A percentile compares a stretch with the other conserved stretches of the same genome.
These are phyloP conservation scores for Leccinum barrowsii DNA, from an alignment of 768 basidiomycete species.

Conservation along the genomic window DNA sequence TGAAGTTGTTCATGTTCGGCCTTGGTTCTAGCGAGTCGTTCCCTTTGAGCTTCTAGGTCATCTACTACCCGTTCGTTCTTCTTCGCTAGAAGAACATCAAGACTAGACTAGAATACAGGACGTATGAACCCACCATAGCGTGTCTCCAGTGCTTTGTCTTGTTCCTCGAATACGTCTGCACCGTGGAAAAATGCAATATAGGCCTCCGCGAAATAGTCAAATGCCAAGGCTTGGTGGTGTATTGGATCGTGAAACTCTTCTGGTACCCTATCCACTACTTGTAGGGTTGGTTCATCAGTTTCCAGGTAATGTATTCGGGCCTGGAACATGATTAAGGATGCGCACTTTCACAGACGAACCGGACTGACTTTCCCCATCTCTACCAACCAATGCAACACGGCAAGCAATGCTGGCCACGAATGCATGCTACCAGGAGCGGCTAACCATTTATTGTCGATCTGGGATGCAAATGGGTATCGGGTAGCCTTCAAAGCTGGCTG, in stretches of 20 bases:
- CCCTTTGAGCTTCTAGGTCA: conserved; percentile 59
- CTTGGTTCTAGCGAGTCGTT: conserved; percentile 43
- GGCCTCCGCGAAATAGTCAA: conserved; percentile 65
- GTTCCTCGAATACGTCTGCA: conserved; percentile 65
- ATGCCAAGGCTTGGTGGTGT: conserved; percentile 75
- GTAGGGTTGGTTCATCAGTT: conserved; percentile 66
- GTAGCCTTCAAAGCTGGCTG: conserved; percentile 68
- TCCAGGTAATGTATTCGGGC: conserved; percentile 45
- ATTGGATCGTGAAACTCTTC: conserved; percentile 73
- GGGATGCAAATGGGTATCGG: conserved; percentile 76
- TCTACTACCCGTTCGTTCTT: conserved; percentile 66
- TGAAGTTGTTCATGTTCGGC: conserved; percentile 55
- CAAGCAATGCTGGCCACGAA: conserved; percentile 88
- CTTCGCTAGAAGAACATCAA: conserved; percentile 42
- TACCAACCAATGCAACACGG: conserved; percentile 90
- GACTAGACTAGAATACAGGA: neutral
- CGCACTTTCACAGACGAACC: neutral
- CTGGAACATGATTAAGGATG: conserved; percentile 13
- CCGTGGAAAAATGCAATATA: conserved; percentile 68
- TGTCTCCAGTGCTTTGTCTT: conserved; percentile 66
- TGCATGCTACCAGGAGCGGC: conserved; percentile 86
- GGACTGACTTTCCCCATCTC: conserved; percentile 74
- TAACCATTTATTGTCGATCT: conserved; percentile 82
- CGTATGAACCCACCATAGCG: conserved; percentile 59
- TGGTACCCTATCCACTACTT: conserved; percentile 55